A percentile compares a stretch with the other conserved stretches of the same genome.
phyloP scores from a whole-genome alignment of 2,329 filamentous ascomycete species.

The Pochonia chlamydosporia region DNA sequence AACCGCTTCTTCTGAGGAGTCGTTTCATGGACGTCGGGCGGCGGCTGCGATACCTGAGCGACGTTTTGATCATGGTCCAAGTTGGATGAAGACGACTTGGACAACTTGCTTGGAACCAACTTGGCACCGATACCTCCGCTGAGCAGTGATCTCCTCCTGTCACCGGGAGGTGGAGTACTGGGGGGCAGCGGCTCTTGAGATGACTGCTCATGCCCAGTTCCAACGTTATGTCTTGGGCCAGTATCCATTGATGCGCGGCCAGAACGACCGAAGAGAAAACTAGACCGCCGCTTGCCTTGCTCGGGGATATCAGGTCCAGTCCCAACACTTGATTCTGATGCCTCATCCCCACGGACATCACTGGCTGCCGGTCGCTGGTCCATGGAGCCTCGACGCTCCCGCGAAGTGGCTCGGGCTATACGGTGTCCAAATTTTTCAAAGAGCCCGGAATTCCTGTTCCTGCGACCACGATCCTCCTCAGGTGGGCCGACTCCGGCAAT shows the following conservation, averaged over 20 bases:
- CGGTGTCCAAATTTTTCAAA: constrained; percentile 46
- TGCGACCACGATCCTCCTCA: constrained; percentile 28
- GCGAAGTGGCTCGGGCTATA: constrained; percentile 28
- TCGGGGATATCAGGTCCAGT: constrained; percentile 28
- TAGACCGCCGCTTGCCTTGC: constrained; percentile 32
- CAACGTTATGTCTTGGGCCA: constrained; percentile 1
- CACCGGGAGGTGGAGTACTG: constrained; percentile 19
- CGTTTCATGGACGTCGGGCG: constrained; percentile 5
- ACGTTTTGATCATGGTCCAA: constrained; percentile 13
- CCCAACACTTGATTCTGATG: constrained; percentile 34
- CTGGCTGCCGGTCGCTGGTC: constrained; percentile 12
- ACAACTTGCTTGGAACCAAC: constrained; percentile 11
- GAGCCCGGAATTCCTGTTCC: constrained; percentile 36
- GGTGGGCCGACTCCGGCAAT: constrained; percentile 29
- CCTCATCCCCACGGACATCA: constrained; percentile 29
- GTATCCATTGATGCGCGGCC: constrained; percentile 18
- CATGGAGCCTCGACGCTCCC: constrained; percentile 24
- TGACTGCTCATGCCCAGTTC: constrained; percentile 8
- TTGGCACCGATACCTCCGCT: constrained; percentile 19
- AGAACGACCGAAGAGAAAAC: constrained; percentile 28
- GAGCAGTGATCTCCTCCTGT: constrained; percentile 36
- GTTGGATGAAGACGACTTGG: constrained; percentile 18
- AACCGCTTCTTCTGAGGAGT: constrained; percentile 37
- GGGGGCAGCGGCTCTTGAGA: constrained; percentile 11
- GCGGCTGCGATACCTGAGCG: constrained; percentile 1